Conservation (phyloP, 2,329 filamentous ascomycete species). For the Cytospora piceicola region DNA sequence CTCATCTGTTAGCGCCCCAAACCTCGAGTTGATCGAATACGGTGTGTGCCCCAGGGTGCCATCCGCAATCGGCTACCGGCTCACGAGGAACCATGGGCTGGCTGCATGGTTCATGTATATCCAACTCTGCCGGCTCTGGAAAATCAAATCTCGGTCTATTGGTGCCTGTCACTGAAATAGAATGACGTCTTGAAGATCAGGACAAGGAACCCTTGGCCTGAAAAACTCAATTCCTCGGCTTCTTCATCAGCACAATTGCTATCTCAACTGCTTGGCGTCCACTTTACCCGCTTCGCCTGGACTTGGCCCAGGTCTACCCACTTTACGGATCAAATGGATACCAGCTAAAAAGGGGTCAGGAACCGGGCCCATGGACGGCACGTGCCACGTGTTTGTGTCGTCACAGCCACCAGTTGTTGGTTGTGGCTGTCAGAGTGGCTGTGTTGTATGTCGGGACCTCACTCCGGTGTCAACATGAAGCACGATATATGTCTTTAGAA, state of each 20-base stretch:
- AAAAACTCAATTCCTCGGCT: background rate
- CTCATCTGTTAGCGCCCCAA: background rate
- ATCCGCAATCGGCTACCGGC: background rate
- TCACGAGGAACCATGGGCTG: background rate
- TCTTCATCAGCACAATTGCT: background rate
- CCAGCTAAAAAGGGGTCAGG: background rate
- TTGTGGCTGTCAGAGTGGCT: background rate
- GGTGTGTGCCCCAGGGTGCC: no score
- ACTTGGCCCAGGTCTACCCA: no score
- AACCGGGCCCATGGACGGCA: background rate
- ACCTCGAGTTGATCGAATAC: background rate
- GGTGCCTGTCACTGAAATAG: background rate
- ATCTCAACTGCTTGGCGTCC: background rate
- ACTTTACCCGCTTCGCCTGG: background rate
- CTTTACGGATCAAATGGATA: background rate
- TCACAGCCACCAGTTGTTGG: background rate
- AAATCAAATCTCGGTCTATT: background rate
- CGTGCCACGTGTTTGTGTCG: background rate
- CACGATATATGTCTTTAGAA: background rate
- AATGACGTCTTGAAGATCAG: background rate
- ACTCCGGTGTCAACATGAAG: background rate
- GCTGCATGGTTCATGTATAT: background rate
- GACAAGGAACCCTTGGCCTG: background rate
- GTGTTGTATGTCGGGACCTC: background rate
- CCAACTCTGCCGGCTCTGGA: background rate